Conservation (phyloP, 352 stramenopile species). For the Pythium apleroticum region DNA sequence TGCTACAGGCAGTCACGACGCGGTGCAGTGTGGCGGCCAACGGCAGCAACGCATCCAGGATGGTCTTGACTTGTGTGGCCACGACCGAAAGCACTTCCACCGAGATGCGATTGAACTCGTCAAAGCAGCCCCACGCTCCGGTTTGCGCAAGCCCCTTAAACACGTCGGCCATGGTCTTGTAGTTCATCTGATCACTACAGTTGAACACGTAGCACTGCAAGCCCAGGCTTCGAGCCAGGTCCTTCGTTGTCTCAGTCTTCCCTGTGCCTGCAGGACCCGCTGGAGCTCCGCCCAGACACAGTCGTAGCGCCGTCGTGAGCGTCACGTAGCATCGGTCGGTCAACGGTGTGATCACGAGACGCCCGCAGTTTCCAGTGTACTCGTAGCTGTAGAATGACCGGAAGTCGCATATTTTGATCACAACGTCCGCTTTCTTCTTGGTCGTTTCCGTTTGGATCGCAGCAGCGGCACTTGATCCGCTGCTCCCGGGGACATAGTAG, state of each 20-base stretch:
- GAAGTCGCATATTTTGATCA: conserved; percentile 92
- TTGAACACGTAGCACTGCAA: conserved; percentile 89
- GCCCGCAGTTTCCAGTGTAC: conserved; percentile 94
- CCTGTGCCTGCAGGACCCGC: conserved; percentile 80
- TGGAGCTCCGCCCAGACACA: conserved; percentile 79
- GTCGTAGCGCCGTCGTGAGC: conserved; percentile 72
- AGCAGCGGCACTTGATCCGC: conserved; percentile 27
- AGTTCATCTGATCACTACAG: conserved; percentile 92
- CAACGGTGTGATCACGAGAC: conserved; percentile 81
- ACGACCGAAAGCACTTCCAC: conserved; percentile 96
- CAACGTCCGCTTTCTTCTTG: conserved; percentile 58
- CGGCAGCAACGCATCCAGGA: conserved; percentile 86
- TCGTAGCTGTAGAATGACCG: conserved; percentile 94
- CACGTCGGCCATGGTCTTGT: conserved; percentile 96
- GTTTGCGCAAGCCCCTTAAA: conserved; percentile 94
- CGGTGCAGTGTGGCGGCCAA: conserved; percentile 30
- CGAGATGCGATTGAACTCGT: conserved; percentile 97
- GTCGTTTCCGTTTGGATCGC: conserved; percentile 9
- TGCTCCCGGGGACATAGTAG: conserved; percentile 81
- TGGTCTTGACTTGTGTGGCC: conserved; percentile 96
- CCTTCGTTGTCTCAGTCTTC: conserved; percentile 88
- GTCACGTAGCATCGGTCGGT: conserved; percentile 88
- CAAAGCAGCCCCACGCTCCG: conserved; percentile 95
- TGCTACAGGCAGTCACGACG: conserved; percentile 23
- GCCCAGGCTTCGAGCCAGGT: conserved; percentile 72